Evolutionary conservation across 352 stramenopile species (phyloP).

Genomic region (Albugo laibachii): DNA sequence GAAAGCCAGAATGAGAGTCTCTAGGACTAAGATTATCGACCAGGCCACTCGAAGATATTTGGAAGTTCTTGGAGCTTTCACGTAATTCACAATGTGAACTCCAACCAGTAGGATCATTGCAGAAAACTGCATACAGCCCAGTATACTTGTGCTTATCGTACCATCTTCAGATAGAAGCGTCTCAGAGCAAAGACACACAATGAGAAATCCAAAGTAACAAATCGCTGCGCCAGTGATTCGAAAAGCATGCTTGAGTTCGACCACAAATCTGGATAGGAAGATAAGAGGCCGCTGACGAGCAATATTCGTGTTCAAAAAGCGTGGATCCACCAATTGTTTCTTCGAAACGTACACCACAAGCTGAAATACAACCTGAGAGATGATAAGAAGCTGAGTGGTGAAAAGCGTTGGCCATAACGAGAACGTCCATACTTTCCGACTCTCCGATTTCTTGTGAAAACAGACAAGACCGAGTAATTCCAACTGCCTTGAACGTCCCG

Average conservation of each 20-base stretch:
- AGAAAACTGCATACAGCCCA: constrained; percentile 42
- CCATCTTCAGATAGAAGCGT: constrained; percentile 21
- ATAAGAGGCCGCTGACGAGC: constrained; percentile 38
- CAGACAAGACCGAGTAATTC: constrained; percentile 52
- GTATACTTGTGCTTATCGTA: constrained; percentile 37
- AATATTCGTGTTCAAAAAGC: constrained; percentile 20
- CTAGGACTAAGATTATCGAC: constrained; percentile 47
- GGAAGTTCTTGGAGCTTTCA: constrained; percentile 35
- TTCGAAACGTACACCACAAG: constrained; percentile 70
- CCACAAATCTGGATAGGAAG: constrained; percentile 2
- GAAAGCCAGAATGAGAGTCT: constrained; percentile 40
- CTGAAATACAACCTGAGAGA: constrained; percentile 69
- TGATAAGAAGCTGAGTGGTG: constrained; percentile 63
- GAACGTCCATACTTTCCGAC: constrained; percentile 15
- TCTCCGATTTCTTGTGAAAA: constrained; percentile 17
- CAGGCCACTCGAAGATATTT: constrained; percentile 51
- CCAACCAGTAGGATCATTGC: constrained; percentile 20
- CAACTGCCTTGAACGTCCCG: constrained; percentile 11
- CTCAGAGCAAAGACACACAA: constrained; percentile 48
- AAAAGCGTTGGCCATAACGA: constrained; percentile 67
- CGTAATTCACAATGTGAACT: constrained; percentile 50
- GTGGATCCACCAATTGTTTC: constrained; percentile 41
- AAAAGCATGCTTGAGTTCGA: constrained; percentile 34
- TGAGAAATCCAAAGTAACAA: constrained; percentile 52
- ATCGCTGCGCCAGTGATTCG: constrained; percentile 33